These are phyloP conservation scores for Teratosphaeria zuluensis DNA, from an alignment of 2,329 filamentous ascomycete genomes.

Conservation along the genomic window DNA sequence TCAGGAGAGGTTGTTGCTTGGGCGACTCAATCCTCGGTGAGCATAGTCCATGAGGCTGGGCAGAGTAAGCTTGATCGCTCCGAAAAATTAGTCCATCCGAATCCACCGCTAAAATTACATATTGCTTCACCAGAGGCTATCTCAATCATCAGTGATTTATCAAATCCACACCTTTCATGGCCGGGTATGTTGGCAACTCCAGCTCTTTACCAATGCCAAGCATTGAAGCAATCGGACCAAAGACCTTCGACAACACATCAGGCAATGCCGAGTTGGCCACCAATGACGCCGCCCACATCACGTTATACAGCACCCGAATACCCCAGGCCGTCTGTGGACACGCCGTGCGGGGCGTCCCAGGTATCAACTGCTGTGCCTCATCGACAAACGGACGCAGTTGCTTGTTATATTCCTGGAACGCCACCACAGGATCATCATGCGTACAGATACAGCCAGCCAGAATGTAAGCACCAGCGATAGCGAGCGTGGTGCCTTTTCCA, in stretches of 20 bases:
- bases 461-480: slow-evolving; percentile 21
- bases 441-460: slow-evolving; percentile 20
- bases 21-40: too few species aligned
- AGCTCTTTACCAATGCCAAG: not conserved
- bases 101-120: too few species aligned
- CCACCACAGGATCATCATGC: slow-evolving; percentile 9
- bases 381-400: slow-evolving; percentile 17
- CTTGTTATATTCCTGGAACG: slow-evolving; percentile 19
- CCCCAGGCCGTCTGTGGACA: slow-evolving; percentile 19
- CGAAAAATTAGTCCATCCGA: too few species aligned
- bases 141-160: too few species aligned
- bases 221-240: slow-evolving; percentile 9
- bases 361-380: slow-evolving; percentile 20
- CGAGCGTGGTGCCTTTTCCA: slow-evolving; percentile 24
- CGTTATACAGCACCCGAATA: slow-evolving; percentile 10
- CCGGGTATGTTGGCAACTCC: slow-evolving; percentile 1
- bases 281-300: slow-evolving; percentile 6
- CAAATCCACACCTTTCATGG: not conserved
- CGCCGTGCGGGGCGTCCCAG: slow-evolving; percentile 19
- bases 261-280: slow-evolving; percentile 6
- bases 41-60: too few species aligned
- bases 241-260: slow-evolving; percentile 2
- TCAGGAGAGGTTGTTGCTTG: too few species aligned
- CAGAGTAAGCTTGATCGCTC: too few species aligned
- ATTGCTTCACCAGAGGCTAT: too few species aligned